Percentiles rank a stretch among this genome's conserved stretches.
Evolutionary conservation across 805 yeast species (phyloP).

Genomic region (Metschnikowia drakensbergensis): DNA sequence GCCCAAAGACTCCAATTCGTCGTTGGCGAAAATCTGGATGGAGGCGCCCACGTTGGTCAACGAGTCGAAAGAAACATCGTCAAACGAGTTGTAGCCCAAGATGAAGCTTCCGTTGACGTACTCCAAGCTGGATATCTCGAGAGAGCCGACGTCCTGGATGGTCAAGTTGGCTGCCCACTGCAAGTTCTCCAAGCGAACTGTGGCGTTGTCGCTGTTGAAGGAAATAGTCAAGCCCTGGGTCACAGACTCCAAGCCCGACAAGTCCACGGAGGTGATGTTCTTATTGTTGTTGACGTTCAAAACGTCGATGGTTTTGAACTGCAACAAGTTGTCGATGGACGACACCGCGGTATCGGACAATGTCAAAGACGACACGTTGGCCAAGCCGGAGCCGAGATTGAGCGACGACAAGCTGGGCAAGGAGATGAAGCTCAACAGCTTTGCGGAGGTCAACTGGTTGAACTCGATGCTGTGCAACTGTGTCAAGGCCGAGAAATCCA

Average conservation of each 20-base stretch:
- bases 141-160: conserved; percentile 36
- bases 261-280: conserved; percentile 36
- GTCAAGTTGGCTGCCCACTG: conserved; percentile 43
- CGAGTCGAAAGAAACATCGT: conserved; percentile 25
- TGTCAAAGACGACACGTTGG: conserved; percentile 30
- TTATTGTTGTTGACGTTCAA: conserved; percentile 43
- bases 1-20: conserved; percentile 32
- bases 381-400: conserved; percentile 35
- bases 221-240: conserved; percentile 34
- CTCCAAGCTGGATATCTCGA: conserved; percentile 31
- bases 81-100: conserved; percentile 39
- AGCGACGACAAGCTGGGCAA: conserved; percentile 40
- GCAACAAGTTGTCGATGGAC: conserved; percentile 29
- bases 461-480: conserved; percentile 38
- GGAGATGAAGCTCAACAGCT: conserved; percentile 33
- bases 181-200: conserved; percentile 31
- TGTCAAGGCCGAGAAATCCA: conserved; percentile 35
- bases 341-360: conserved; percentile 42
- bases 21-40: conserved; percentile 40
- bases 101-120: conserved; percentile 39
- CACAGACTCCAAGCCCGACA: conserved; percentile 29
- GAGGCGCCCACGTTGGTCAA: conserved; percentile 38
- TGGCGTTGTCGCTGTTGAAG: conserved; percentile 35
- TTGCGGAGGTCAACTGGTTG: conserved; percentile 26
- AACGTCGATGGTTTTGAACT: conserved; percentile 28